Evolutionary conservation across 768 basidiomycete species (phyloP).

Genomic region (Russula abietina): DNA sequence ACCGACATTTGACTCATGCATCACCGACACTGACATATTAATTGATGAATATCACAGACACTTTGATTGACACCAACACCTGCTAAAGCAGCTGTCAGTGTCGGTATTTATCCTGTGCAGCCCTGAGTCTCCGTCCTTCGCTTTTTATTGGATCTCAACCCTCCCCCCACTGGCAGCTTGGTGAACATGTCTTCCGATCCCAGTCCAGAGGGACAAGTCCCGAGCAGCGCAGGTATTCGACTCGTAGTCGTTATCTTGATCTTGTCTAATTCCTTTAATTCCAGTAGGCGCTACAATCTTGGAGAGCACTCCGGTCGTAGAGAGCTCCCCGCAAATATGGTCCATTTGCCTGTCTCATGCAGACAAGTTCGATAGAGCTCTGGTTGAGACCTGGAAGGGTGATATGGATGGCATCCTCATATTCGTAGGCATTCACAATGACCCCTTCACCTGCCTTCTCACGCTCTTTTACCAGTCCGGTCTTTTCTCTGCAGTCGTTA

Average conservation of each 20-base stretch:
- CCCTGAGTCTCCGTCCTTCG: neutral
- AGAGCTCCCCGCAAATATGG: conserved; percentile 14
- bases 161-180: too few species aligned
- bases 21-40: too few species aligned
- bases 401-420: conserved; percentile 25
- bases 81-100: neutral
- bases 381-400: conserved; percentile 22
- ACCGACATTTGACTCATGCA: too few species aligned
- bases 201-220: neutral
- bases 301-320: neutral
- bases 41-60: too few species aligned
- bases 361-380: conserved; percentile 15
- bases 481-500: conserved; percentile 21
- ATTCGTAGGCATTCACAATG: conserved; percentile 14
- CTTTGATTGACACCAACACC: too few species aligned
- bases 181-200: neutral
- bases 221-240: neutral
- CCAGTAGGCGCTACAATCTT: neutral
- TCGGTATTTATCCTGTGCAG: neutral
- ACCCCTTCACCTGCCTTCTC: neutral
- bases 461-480: conserved; percentile 14
- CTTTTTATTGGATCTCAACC: neutral
- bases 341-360: conserved; percentile 15
- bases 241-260: too few species aligned
- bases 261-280: neutral